Percentiles rank a stretch among this genome's conserved stretches.
These are phyloP conservation scores for Pseudopithomyces maydicus DNA, from an alignment of 2,329 filamentous ascomycete genomes.

Conservation along the genomic window DNA sequence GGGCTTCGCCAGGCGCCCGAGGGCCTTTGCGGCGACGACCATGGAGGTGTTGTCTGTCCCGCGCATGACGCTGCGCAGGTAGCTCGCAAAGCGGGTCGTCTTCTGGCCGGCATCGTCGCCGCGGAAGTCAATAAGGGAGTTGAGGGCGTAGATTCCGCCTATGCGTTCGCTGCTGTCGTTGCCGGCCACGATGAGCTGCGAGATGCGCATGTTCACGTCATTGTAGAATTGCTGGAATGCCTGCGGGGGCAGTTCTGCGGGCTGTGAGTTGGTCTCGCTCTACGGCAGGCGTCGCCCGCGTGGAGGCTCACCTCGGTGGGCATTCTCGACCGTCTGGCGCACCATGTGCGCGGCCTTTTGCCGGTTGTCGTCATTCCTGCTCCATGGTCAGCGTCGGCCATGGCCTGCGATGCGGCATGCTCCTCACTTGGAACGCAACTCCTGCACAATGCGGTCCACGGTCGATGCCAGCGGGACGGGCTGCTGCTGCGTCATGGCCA, in stretches of 20 bases:
- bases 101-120: conserved; percentile 92
- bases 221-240: conserved; percentile 76
- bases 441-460: conserved; percentile 61
- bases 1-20: conserved; percentile 88
- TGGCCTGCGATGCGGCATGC: background rate
- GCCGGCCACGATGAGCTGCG: conserved; percentile 79
- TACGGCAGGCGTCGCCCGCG: conserved; percentile 15
- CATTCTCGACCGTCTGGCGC: conserved; percentile 50
- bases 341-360: conserved; percentile 51
- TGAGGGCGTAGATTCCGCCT: conserved; percentile 89
- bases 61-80: conserved; percentile 83
- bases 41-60: conserved; percentile 92
- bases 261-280: conserved; percentile 22
- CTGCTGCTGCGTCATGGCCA: conserved; percentile 40
- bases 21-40: conserved; percentile 83
- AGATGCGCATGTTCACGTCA: conserved; percentile 68
- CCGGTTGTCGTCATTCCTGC: conserved; percentile 51
- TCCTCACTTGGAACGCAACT: conserved; percentile 61
- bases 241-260: conserved; percentile 75
- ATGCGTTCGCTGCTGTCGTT: conserved; percentile 86
- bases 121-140: conserved; percentile 93
- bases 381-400: conserved; percentile 17
- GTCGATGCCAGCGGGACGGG: conserved; percentile 32
- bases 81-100: conserved; percentile 91
- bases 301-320: conserved; percentile 50